Evolutionary conservation across 1,139 yeast species (phyloP), one percentile per base, ranked within the genome.

Genomic region (Torulaspora pretoriensis): DNA sequence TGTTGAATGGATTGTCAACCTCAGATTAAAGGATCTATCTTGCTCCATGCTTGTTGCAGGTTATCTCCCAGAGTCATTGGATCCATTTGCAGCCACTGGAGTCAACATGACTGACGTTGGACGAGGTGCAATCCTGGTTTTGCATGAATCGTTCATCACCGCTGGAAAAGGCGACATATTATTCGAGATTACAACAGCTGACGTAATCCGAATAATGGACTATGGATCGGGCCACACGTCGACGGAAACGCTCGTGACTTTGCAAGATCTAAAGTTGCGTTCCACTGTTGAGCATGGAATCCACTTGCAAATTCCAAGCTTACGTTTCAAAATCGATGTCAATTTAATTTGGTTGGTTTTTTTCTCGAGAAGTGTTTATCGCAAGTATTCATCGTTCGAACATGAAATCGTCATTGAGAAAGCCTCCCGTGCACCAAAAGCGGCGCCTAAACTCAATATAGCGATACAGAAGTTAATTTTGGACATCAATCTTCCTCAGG

Each of bases 281-380:
- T 27, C 26, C 2, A 40, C 40, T 4, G 7, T 23, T 8, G 27
- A 27, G 7, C 16, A 40, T 2, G 39, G 41, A 9, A 28, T 48
- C 2, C 22, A 17, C 14, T 13, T 54, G 9, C 34, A 27, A 19
- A 24, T 59, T 13, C 62, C 62, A 1, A 34, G 35, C 4, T 40
- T 57, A 8, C 48, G 50, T 14, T 27, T 56, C 2, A 55, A 51
- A 25, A 43, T 64, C 14, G 66, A 61, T 47, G 55, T 59, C 3
- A 56, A 56, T 38, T 22, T 58, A 1, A 45, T 64, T 12, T 64
- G 68, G 68, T 40, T 62, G 13, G 25, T 38, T 4, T 59, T 55
- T 40, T 60, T 50, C 37, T 36, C 56, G 10, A 43, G 28, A 23
- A 43, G 48, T n/a, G 45, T 52, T 6, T 41, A 42, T 19, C 31